These are phyloP conservation scores for Mariannaea sp. DNA, from an alignment of 2,329 filamentous ascomycete species.

Conservation along the genomic window DNA sequence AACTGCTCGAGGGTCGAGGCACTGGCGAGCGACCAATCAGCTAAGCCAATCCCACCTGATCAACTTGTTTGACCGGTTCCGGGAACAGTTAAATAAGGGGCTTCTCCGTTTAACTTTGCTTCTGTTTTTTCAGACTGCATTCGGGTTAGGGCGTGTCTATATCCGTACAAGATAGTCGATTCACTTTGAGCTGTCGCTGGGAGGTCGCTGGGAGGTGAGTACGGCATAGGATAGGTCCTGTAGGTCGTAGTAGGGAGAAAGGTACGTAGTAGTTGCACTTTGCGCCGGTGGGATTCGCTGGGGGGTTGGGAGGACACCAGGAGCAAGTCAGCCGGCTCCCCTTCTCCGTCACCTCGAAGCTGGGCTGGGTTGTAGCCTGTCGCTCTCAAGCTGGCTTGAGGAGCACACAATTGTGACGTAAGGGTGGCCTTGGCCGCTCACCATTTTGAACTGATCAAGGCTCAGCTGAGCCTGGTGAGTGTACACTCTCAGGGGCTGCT, in stretches of 20 bases:
- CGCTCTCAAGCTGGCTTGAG: background rate
- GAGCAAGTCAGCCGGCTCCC: too few species aligned
- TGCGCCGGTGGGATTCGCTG: too few species aligned
- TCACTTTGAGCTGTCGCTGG: too few species aligned
- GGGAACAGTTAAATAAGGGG: background rate
- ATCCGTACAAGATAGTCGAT: too few species aligned
- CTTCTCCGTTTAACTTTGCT: background rate
- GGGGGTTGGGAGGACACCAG: too few species aligned
- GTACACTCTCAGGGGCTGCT: background rate
- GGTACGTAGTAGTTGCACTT: too few species aligned
- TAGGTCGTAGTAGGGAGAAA: too few species aligned
- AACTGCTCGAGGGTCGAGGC: background rate
- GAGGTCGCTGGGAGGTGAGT: too few species aligned
- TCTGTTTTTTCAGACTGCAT: background rate
- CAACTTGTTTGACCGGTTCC: slow-evolving; percentile 1
- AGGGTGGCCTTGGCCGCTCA: slow-evolving; percentile 4
- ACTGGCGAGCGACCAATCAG: slow-evolving; percentile 10
- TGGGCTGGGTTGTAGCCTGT: too few species aligned
- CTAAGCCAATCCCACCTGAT: slow-evolving; percentile 2
- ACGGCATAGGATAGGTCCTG: too few species aligned
- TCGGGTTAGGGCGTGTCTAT: background rate
- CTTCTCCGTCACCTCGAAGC: too few species aligned
- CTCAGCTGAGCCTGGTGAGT: background rate
- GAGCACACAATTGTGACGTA: slow-evolving; percentile 13
- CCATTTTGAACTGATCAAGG: slow-evolving; percentile 3